Percentiles rank a stretch among this genome's conserved stretches.
Conservation (phyloP, 352 stramenopile genomes). For the Phytophthora megakarya region DNA sequence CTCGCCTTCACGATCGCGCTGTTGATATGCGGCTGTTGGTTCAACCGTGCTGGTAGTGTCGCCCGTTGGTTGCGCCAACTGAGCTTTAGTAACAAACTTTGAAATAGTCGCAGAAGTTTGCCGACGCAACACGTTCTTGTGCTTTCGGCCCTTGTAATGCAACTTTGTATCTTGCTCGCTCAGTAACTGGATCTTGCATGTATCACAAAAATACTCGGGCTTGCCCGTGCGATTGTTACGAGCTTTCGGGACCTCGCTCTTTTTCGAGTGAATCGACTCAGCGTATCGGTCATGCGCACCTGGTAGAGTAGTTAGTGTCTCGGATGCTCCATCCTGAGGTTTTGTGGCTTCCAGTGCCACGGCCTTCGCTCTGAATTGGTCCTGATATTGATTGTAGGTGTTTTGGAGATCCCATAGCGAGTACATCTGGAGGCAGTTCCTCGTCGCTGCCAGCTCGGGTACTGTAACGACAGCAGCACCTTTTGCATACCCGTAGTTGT, state of each 20-base stretch:
- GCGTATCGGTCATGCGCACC: slow-evolving; percentile 46
- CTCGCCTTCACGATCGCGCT: slow-evolving; percentile 25
- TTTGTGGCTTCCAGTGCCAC: slow-evolving; percentile 28
- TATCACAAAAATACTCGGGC: slow-evolving; percentile 65
- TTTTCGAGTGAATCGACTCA: slow-evolving; percentile 17
- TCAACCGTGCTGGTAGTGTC: background rate
- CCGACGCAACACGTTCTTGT: slow-evolving; percentile 78
- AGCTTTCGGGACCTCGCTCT: slow-evolving; percentile 14
- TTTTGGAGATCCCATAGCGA: slow-evolving; percentile 67
- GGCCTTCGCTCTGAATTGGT: slow-evolving; percentile 51
- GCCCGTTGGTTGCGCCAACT: slow-evolving; percentile 12
- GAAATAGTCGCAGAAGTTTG: slow-evolving; percentile 56
- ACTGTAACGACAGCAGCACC: slow-evolving; percentile 50
- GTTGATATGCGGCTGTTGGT: slow-evolving; percentile 5
- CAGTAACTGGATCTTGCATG: slow-evolving; percentile 71
- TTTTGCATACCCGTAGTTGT: slow-evolving; percentile 34
- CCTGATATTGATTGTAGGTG: slow-evolving; percentile 61
- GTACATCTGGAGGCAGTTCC: slow-evolving; percentile 75
- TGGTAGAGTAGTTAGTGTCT: slow-evolving; percentile 37
- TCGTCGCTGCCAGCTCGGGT: slow-evolving; percentile 59
- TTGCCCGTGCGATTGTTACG: slow-evolving; percentile 34
- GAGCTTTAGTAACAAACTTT: slow-evolving; percentile 45
- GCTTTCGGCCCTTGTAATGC: slow-evolving; percentile 80
- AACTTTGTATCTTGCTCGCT: slow-evolving; percentile 78
- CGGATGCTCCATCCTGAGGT: slow-evolving; percentile 14